A percentile compares a stretch with the other conserved stretches of the same genome.
Conservation (phyloP, 2,329 filamentous ascomycete genomes). For the Hypocrella siamensis region DNA sequence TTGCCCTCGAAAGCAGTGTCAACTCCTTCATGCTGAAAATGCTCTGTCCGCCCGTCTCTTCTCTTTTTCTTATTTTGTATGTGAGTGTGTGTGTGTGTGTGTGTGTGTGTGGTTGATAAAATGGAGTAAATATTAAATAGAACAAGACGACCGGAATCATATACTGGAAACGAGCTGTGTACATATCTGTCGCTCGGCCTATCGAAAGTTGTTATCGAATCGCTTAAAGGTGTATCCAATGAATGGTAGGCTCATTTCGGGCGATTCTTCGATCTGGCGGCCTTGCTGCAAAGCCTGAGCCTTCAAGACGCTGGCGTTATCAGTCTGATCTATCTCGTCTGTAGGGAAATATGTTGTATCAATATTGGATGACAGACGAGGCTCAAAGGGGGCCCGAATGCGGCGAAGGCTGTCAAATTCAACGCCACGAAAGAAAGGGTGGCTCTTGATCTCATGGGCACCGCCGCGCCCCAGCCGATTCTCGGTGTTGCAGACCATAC, state of each 20-base stretch:
- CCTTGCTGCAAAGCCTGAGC: slow-evolving; percentile 64
- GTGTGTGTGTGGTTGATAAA: no score
- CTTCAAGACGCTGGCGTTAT: slow-evolving; percentile 75
- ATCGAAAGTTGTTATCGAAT: slow-evolving; percentile 61
- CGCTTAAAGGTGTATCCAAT: slow-evolving; percentile 67
- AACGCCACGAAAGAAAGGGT: slow-evolving; percentile 93
- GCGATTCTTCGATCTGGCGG: slow-evolving; percentile 56
- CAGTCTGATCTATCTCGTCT: slow-evolving; percentile 94
- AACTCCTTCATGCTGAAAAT: no score
- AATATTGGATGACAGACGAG: slow-evolving; percentile 79
- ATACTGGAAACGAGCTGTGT: slow-evolving; percentile 1
- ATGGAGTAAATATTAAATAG: no score
- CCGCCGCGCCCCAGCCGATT: slow-evolving; percentile 79
- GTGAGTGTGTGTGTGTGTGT: no score
- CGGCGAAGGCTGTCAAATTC: slow-evolving; percentile 85
- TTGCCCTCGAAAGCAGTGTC: no score
- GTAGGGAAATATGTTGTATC: slow-evolving; percentile 98
- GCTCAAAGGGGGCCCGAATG: slow-evolving; percentile 92
- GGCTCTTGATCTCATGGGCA: slow-evolving; percentile 81
- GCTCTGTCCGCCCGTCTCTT: no score
- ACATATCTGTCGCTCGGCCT: slow-evolving; percentile 3
- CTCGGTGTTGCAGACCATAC: slow-evolving; percentile 85
- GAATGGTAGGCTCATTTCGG: slow-evolving; percentile 86
- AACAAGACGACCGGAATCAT: no score
- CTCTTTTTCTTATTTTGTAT: no score